Evolutionary conservation across 2,329 filamentous ascomycete species (phyloP).

Genomic region (Erysiphe neolycopersici): DNA sequence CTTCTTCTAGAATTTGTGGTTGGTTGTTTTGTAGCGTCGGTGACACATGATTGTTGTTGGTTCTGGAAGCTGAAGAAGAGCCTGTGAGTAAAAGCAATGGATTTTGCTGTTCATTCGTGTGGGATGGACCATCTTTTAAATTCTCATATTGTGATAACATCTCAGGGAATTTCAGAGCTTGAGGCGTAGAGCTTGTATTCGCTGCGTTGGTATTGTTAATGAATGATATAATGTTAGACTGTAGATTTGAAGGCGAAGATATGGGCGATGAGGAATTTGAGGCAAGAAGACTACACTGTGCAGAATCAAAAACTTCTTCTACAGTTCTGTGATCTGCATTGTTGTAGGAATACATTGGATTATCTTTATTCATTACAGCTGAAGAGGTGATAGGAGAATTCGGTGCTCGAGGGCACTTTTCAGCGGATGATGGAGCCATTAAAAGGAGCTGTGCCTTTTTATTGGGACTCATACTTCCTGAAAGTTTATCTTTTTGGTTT

Average conservation of each 20-base stretch:
- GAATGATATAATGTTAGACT: conserved; percentile 34
- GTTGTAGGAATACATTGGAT: neutral
- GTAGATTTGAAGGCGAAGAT: conserved; percentile 26
- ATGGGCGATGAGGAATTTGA: conserved; percentile 2
- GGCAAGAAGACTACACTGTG: conserved; percentile 2
- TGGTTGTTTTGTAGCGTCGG: conserved; percentile 18
- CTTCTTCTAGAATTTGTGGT: conserved; percentile 18
- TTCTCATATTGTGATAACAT: conserved; percentile 17
- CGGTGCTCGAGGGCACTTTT: conserved; percentile 10
- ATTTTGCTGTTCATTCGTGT: conserved; percentile 30
- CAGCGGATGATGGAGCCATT: conserved; percentile 11
- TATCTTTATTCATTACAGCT: neutral
- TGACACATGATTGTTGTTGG: conserved; percentile 12
- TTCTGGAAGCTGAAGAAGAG: conserved; percentile 8
- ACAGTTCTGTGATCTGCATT: conserved; percentile 23
- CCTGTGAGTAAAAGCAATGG: conserved; percentile 34
- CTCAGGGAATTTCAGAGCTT: conserved; percentile 23
- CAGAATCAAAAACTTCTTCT: conserved; percentile 31
- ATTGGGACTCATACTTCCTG: conserved; percentile 9
- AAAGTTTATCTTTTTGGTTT: conserved; percentile 6
- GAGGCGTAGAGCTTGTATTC: conserved; percentile 5
- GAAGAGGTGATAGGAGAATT: neutral
- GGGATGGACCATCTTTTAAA: conserved; percentile 24
- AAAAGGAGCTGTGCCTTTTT: conserved; percentile 11
- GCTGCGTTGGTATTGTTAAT: conserved; percentile 37